These are phyloP conservation scores for Umbelopsis sp. DNA, from an alignment of 371 early-diverging fungal genomes.

Conservation along the genomic window DNA sequence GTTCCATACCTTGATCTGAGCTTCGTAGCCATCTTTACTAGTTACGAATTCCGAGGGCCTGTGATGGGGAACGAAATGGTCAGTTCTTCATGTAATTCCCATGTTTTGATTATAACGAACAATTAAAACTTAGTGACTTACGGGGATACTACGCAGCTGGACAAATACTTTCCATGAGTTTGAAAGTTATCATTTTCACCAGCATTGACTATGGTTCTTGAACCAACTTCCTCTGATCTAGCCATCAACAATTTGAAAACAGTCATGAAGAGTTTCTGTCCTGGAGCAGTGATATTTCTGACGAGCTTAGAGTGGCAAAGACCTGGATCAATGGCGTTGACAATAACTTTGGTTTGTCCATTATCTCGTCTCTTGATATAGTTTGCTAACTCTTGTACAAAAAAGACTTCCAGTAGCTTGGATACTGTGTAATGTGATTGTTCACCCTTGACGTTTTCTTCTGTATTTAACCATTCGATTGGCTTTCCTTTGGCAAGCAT, in stretches of 20 bases:
- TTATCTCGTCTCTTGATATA: not conserved
- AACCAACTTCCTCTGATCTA: not conserved
- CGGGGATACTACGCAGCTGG: not conserved
- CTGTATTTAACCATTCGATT: not conserved
- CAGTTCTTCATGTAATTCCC: not conserved
- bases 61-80: no score
- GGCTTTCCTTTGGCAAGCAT: not conserved
- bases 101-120: no score
- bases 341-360: not conserved
- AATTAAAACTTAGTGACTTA: not conserved
- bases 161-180: not conserved
- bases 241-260: not conserved
- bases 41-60: not conserved
- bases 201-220: conserved; percentile 3
- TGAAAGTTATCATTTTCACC: not conserved
- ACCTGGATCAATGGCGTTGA: not conserved
- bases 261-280: not conserved
- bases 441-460: not conserved
- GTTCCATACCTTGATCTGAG: not conserved
- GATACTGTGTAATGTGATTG: not conserved
- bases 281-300: not conserved
- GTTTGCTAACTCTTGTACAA: not conserved
- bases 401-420: not conserved
- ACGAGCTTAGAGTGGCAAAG: not conserved
- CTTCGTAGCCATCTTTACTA: not conserved